Percentiles rank a stretch among this genome's conserved stretches.
phyloP scores from a whole-genome alignment of 768 basidiomycete genomes.

The Mycena kentingensis region DNA sequence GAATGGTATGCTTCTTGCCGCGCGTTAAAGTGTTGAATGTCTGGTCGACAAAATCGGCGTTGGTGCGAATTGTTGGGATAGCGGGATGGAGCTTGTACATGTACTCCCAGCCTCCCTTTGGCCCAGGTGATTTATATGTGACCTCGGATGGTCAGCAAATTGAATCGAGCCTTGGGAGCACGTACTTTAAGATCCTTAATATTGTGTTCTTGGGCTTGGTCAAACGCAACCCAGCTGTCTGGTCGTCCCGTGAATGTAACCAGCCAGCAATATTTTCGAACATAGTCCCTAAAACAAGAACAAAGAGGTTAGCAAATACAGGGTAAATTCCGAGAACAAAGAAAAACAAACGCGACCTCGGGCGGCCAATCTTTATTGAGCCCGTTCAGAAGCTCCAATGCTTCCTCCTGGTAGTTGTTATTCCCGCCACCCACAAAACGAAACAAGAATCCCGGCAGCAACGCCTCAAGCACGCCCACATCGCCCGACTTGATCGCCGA shows the following conservation, averaged over 20 bases:
- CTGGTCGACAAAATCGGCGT: constrained; percentile 29
- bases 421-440: constrained; percentile 28
- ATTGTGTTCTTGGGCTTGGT: constrained; percentile 34
- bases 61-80: constrained; percentile 28
- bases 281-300: constrained; percentile 1
- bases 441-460: constrained; percentile 25
- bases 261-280: constrained; percentile 14
- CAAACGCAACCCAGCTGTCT: constrained; percentile 5
- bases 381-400: constrained; percentile 28
- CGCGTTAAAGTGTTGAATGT: constrained; percentile 28
- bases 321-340: neutral
- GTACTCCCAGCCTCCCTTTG: constrained; percentile 33
- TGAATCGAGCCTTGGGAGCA: constrained; percentile 1
- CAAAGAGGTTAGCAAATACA: too few species aligned
- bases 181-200: constrained; percentile 40
- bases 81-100: constrained; percentile 36
- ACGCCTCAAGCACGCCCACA: constrained; percentile 24
- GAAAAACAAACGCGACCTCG: constrained; percentile 15
- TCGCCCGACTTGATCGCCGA: constrained; percentile 27
- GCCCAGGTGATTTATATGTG: constrained; percentile 35
- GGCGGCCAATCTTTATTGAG: constrained; percentile 29
- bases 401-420: constrained; percentile 27
- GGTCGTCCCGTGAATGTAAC: constrained; percentile 1
- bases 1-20: constrained; percentile 29
- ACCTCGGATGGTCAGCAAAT: constrained; percentile 10